Evolutionary conservation across 257 asterid species (phyloP), one percentile per base, ranked within the genome.

Genomic region (Nicotiana tomentosiformis): DNA sequence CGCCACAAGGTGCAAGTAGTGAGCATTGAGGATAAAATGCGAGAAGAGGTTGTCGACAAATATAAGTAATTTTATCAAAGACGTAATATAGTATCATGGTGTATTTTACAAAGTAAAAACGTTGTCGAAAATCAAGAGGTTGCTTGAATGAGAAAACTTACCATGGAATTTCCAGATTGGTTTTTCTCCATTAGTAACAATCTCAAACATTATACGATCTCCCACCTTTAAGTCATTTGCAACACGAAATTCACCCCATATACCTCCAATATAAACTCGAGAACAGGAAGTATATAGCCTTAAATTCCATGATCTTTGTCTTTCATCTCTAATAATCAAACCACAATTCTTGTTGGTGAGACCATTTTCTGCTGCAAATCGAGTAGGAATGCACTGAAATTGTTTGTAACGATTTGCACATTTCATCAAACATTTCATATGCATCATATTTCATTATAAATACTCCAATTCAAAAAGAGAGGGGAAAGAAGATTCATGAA

Each of bases 291-390:
- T 69, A 39, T 18, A 9, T 5, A 69, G 15, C 78, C 33, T 2
- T 69, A 69, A n/a, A 37, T 69, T 20, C 78, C 78, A 69, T n/a
- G 78, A 39, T 20, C 78, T 39, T 39, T 69, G 78, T 39, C 11
- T n/a, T 69, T 69, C 78, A 37, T 69, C 78, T 39, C 33, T 69
- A n/a, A 69, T 69, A 20, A 69, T 53, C 78, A 69, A 5, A 69
- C 33, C 57, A 39, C 77, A 46, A 20, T 67, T 69, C 32, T 37
- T 37, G 43, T 37, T 37, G 43, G 7, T 6, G 43, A 37, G 43
- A 37, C 43, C 43, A 6, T 37, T 37, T 11, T 3, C 56, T 3
- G 4, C 4, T 49, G 16, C 56, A 49, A 49, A 49, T 49, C 5
- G 56, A 2, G 3, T 49, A 49, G 15, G 12, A 49, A 49, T 10